Evolutionary conservation across 75 land plant genomes (phyloP), one percentile per base, ranked within the genome.

Genomic region (Picea sitchensis): DNA sequence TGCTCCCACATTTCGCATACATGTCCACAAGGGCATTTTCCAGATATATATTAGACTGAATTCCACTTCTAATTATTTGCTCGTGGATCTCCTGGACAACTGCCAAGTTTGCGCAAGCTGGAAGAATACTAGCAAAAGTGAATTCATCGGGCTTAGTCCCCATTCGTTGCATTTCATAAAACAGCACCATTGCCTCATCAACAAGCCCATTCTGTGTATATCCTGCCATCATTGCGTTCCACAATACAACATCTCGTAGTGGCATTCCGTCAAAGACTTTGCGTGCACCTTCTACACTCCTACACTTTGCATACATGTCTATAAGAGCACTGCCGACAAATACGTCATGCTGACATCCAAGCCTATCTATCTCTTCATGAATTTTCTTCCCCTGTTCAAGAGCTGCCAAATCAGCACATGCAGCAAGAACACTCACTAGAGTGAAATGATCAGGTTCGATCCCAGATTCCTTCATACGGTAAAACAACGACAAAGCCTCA

Each of bases 301-400:
- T 91, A 77, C 87, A 87, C 57, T 83, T 87, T 23, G 90, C 83
- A 57, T 92, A 92, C 94, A 92, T 89, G 77, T 85, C 85, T 21
- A 92, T 73, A 14, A 92, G 77, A n/a, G 90, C 78, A 83, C 84
- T 86, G 54, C 73, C 61, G 57, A 89, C 90, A 15, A 84, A 23
- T 17, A 83, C 78, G 13, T 63, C 78, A 3, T 77, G 80, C 41
- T 77, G 59, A 3, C 77, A 84, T 38, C 92, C 85, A 58, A 68
- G 59, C 76, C 84, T 88, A 6, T 83, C 68, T 1, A 68, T 83
- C 47, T 86, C 82, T 13, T 86, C 87, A 68, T 92, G 95, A 71
- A 88, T 77, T 75, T 88, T 87, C 80, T 78, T 87, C 18, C 95
- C 92, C 67, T 88, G 88, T 31, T 84, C 83, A 36, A 89, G 69